Evolutionary conservation across 768 basidiomycete genomes (phyloP), one percentile per base, ranked within the genome.

Genomic region (Lactifluus rugatus): DNA sequence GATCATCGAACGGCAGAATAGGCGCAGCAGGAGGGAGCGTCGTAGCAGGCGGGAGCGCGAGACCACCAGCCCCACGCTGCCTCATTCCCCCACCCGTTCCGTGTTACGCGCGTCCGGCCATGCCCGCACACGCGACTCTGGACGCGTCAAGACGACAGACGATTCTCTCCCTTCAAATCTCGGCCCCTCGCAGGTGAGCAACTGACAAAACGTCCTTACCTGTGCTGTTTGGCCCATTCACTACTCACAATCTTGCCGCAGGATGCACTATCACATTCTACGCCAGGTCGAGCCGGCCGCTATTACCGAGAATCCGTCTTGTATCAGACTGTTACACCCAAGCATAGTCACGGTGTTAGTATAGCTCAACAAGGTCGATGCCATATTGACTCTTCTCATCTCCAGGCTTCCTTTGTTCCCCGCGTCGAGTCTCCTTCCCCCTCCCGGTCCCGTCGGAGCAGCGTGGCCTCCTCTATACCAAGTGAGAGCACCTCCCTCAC

Each of bases 1-100:
- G 72, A 80, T 89, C 42, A 78, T 89, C 60, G 87, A 89, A 68
- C 79, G 84, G 46, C 84, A 87, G 68, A 75, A 69, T 58, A 77
- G 82, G 55, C 80, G 78, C 60, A 77, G 69, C 56, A 78, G 75
- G 65, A 79, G 74, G 53, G 82, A 79, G 78, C 80, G 67, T 77
- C 73, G 51, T 49, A 60, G 19, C 56, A 73, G 68, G 48, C 80
- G 75, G 66, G 84, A 81, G 58, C 76, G 80, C 64, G 75, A 21
- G 21, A 44, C 60, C 23, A 44, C 60, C 23, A 62, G 56, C 42
- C 61, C 63, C 2, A 2, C 42, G 11, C 21, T 44, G 19, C 48
- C 54, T 11, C 54, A 28, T 44, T 59, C 58, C 5, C 48, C 58
- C 16, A 56, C 62, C 16, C 71, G 73, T 72, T 67, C 77, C 31